Conservation (phyloP, 1,284 basidiomycete species). For the Austroboletus novae-zelandiae region DNA sequence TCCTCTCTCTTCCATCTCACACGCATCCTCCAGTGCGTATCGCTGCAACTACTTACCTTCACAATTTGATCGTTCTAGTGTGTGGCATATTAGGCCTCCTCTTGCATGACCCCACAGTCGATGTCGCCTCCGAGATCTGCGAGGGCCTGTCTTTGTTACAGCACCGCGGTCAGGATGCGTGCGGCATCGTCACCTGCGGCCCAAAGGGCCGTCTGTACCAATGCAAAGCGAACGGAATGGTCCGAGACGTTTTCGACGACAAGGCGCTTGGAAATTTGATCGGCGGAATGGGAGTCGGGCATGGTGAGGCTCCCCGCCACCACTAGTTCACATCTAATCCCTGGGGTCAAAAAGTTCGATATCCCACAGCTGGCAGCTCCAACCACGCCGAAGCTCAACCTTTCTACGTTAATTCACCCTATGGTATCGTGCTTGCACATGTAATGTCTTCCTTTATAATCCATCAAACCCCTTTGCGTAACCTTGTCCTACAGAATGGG, state of each 20-base stretch:
- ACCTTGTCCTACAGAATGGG: constrained; percentile 72
- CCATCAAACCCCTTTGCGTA: constrained; percentile 3
- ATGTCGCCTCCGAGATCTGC: constrained; percentile 84
- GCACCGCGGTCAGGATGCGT: constrained; percentile 97
- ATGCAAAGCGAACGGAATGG: constrained; percentile 99
- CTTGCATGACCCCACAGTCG: constrained; percentile 71
- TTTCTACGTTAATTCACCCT: constrained; percentile 99
- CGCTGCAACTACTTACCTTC: neutral
- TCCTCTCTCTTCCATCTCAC: neutral
- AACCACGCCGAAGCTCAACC: constrained; percentile 99
- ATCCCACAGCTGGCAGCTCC: constrained; percentile 97
- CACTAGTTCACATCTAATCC: constrained; percentile 7
- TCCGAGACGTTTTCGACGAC: constrained; percentile 94
- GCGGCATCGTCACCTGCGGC: constrained; percentile 96
- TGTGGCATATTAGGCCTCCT: constrained; percentile 89
- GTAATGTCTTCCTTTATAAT: constrained; percentile 44
- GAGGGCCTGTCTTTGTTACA: constrained; percentile 91
- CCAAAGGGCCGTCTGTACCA: constrained; percentile 95
- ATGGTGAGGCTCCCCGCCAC: constrained; percentile 56
- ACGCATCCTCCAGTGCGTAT: constrained; percentile 23
- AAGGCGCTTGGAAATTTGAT: constrained; percentile 75
- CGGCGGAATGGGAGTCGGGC: constrained; percentile 97
- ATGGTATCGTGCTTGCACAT: constrained; percentile 98
- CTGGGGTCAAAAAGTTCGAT: constrained; percentile 65
- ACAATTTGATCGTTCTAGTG: constrained; percentile 43